phyloP scores from a whole-genome alignment of 176 grass and related monocot genomes.

The Cenchrus americanus region DNA sequence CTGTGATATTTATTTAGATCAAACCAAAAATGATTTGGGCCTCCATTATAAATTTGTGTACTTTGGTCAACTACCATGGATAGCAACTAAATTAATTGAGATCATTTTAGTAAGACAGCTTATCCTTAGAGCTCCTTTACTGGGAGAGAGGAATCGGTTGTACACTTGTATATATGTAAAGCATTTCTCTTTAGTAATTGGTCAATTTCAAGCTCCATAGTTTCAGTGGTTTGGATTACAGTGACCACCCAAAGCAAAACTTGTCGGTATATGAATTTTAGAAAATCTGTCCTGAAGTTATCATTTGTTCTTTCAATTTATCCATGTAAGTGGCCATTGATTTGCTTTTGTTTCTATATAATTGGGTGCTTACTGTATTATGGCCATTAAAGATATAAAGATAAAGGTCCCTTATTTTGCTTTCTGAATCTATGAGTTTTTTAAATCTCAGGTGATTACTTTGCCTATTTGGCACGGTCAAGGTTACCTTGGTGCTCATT shows the following conservation, averaged over 20 bases:
- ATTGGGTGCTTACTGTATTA: slow-evolving; percentile 1
- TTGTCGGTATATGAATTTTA: slow-evolving; percentile 17
- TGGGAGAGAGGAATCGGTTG: too few relatives aligned
- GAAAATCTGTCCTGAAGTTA: slow-evolving; percentile 3
- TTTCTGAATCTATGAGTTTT: slow-evolving; percentile 18
- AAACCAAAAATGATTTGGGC: background rate
- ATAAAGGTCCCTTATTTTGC: slow-evolving; percentile 17
- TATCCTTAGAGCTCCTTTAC: background rate
- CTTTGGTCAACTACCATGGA: background rate
- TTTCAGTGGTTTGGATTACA: slow-evolving; percentile 29
- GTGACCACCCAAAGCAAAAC: background rate
- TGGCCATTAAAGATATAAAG: background rate
- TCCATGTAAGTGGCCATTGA: background rate
- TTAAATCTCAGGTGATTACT: slow-evolving; percentile 69
- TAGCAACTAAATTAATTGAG: background rate
- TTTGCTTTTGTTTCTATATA: slow-evolving; percentile 5
- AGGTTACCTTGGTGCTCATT: slow-evolving; percentile 93
- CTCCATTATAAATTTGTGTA: background rate
- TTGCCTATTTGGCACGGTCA: slow-evolving; percentile 93
- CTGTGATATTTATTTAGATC: too few relatives aligned
- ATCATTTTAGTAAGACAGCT: slow-evolving; percentile 9
- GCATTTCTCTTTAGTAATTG: slow-evolving; percentile 10
- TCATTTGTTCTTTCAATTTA: slow-evolving; percentile 21
- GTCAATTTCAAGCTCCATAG: background rate
- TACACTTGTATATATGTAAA: background rate